Base-by-base conservation (phyloP, 495 filamentous ascomycete species). In the Penicillium dipodomyicola region DNA sequence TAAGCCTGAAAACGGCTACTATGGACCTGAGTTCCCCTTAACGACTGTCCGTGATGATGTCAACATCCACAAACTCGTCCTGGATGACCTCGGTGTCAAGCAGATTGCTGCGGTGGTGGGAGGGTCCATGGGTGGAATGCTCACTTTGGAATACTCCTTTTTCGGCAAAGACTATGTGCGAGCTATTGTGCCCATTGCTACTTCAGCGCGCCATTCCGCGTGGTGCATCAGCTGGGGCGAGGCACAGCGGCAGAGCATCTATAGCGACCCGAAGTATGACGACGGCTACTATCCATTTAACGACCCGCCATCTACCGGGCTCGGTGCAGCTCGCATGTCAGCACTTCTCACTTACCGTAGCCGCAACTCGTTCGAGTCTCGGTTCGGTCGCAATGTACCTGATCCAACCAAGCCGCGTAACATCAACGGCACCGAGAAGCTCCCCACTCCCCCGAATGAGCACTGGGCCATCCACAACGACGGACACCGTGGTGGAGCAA, bases 191-290 rank as follows among this genome's bases (percentile, higher is more conserved):
- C 91, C 94, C 4, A 95, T 98, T 62, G 94, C 94, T 25, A 97
- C 94, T 19, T 97, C 93, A 5, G 90, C 90, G 49, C 84, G 90
- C 11, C 94, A 97, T 67, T 96, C 92, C 58, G 94, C 94, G n/a
- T 98, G 94, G 94, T 90, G 94, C 40, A 98, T 98, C 63, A 96
- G 91, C 72, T 97, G 94, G 94, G 92, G 94, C 41, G 94, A 98
- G 72, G 93, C 94, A 22, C 94, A 98, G 74, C 78, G 94, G 49
- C 94, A 98, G 72, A 95, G 91, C 78, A 98, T 98, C 68, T 98
- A 97, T 73, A 91, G 90, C 58, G 94, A 98, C 65, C 94, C 94
- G 20, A 97, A 96, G 74, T 98, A 98, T 70, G 90, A 96, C 49
- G 91, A 97, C 69, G 94, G 94, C 8, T 98, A 96, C 72, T 98